Evolutionary conservation across 768 basidiomycete genomes (phyloP), one percentile per base, ranked within the genome.

Genomic region (Phylloporus scabripes): DNA sequence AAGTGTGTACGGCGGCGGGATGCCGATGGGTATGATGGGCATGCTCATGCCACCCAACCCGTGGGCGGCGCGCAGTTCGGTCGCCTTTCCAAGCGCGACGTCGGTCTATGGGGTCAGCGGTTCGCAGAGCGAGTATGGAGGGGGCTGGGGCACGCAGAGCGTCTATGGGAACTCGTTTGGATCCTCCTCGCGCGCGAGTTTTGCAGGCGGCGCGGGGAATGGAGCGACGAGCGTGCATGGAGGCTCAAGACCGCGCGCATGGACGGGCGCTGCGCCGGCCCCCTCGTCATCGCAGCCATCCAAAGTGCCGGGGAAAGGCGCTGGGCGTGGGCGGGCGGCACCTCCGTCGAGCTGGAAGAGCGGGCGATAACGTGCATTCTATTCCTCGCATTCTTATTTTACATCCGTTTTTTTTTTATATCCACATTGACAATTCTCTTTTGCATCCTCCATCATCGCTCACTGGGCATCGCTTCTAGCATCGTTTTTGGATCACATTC

Each of bases 161-260:
- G 81, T 78, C 41, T 89, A 89, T 57, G 89, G 86, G 11, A 85
- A 85, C 51, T 63, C 75, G 7, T 80, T 82, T 60, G 77, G 79
- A 2, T 48, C 60, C 7, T 37, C 57, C 14, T 54, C 66, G 28
- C 62, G 53, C n/a, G 5, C 56, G 9, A 49, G 38, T 33, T 20
- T 49, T 5, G 17, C 12, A 29, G 41, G 51, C 5, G 11, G 44
- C 7, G 49, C n/a, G 7, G 52, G 54, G 5, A 51, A 23, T 18
- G 55, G 60, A 39, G 15, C 58, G 14, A 51, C 54, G 20, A 61
- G 60, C 34, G 44, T 57, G 14, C 49, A 63, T 5, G 54, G 62
- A 18, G 15, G 48, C 10, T 24, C 61, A 12, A 57, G 71, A 33
- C 68, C 59, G 4, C 67, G 73, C 17, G 71, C 71, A 34, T 47